phyloP scores from a whole-genome alignment of 305 asterid species.

The Ajuga reptans region DNA sequence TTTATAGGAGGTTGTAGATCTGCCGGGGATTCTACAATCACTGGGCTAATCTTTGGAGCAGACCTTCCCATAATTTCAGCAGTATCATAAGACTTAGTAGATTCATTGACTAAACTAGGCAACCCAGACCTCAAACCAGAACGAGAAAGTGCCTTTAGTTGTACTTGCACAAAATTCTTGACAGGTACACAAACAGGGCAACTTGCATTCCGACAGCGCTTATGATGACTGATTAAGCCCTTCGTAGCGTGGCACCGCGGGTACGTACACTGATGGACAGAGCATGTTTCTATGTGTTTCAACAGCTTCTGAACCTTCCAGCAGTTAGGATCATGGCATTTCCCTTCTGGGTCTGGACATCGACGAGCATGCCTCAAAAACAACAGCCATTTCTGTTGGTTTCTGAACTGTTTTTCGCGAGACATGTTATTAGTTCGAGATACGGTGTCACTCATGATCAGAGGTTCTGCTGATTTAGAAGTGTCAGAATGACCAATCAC shows the following conservation, averaged over 20 bases:
- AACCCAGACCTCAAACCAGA: conserved; percentile 40
- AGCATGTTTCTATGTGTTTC: conserved; percentile 65
- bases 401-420: conserved; percentile 48
- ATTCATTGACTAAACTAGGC: conserved; percentile 40
- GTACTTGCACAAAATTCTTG: conserved; percentile 50
- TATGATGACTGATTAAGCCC: conserved; percentile 47
- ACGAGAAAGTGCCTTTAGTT: conserved; percentile 39
- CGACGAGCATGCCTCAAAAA: conserved; percentile 84
- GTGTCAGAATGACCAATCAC: conserved; percentile 46
- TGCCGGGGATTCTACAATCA: conserved; percentile 45
- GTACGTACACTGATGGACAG: conserved; percentile 38
- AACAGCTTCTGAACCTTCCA: conserved; percentile 50
- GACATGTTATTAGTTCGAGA: conserved; percentile 37
- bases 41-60: conserved; percentile 31
- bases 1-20: conserved; percentile 62
- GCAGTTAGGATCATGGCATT: conserved; percentile 65
- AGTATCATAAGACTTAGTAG: conserved; percentile 40
- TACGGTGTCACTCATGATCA: conserved; percentile 30
- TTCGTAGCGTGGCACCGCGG: conserved; percentile 60
- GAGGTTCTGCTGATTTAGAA: conserved; percentile 44
- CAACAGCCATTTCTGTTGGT: conserved; percentile 76
- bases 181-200: conserved; percentile 94
- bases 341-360: conserved; percentile 75
- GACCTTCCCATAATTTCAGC: conserved; percentile 42
- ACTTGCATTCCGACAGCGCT: conserved; percentile 49